Evolutionary conservation across 83 land plant species (phyloP).

Genomic region (Picea engelmannii): DNA sequence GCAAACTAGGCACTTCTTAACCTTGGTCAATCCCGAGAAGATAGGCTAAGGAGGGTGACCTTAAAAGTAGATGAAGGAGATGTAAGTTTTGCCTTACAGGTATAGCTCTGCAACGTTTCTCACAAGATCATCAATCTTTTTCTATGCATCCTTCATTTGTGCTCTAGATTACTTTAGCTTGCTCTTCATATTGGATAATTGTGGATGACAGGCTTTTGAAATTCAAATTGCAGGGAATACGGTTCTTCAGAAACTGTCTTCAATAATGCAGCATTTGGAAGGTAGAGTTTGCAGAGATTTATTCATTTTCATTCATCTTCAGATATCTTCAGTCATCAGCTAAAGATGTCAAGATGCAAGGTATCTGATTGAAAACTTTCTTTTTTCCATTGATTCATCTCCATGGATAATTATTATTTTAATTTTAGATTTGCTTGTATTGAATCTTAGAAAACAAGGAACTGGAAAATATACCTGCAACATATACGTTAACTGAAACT

Average conservation of each 20-base stretch:
- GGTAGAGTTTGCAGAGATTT: too few species aligned
- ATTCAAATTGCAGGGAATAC: constrained; percentile 13
- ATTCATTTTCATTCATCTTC: too few species aligned
- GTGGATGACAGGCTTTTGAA: neutral
- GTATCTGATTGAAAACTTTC: too few species aligned
- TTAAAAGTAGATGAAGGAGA: constrained; percentile 52
- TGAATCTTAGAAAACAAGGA: too few species aligned
- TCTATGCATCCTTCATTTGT: neutral
- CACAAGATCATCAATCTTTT: neutral
- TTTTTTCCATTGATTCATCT: too few species aligned
- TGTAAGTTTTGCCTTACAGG: constrained; percentile 65
- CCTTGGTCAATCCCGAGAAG: constrained; percentile 50
- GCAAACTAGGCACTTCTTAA: constrained; percentile 50
- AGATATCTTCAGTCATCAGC: too few species aligned
- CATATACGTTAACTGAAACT: too few species aligned
- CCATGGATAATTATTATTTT: too few species aligned
- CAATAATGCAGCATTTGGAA: constrained; percentile 21
- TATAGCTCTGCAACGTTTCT: constrained; percentile 5
- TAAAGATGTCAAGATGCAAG: too few species aligned
- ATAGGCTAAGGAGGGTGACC: constrained; percentile 43
- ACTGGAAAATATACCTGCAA: too few species aligned
- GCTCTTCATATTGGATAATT: neutral
- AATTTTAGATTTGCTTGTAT: too few species aligned
- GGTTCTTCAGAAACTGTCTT: constrained; percentile 19
- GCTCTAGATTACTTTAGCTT: neutral